Percentiles rank a stretch among this genome's conserved stretches.
These are phyloP conservation scores for Chenopodium berlandieri DNA, from an alignment of 148 eudicot species.

Conservation along the genomic window DNA sequence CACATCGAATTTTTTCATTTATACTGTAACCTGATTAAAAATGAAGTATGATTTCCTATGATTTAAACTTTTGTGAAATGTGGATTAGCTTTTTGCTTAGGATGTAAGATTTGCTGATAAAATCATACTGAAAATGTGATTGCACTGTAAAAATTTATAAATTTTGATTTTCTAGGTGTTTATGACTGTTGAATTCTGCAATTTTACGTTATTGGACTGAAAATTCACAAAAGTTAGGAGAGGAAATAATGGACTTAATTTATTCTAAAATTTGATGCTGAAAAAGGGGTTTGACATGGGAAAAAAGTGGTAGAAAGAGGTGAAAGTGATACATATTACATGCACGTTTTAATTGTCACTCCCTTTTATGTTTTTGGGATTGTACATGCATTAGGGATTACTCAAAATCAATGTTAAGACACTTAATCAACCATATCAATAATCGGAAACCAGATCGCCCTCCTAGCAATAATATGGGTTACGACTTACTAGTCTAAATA, in stretches of 20 bases:
- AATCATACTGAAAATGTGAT: not conserved
- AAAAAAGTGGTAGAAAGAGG: not conserved
- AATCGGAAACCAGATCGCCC: not conserved
- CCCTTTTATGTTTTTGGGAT: not conserved
- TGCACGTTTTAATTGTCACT: conserved; percentile 2
- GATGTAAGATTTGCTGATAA: not conserved
- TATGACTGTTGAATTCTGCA: not conserved
- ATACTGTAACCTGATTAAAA: no score
- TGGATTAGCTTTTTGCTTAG: no score
- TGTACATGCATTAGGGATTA: not conserved
- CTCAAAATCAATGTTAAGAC: not conserved
- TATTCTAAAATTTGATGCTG: not conserved
- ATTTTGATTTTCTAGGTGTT: not conserved
- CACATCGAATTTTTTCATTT: not conserved
- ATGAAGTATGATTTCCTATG: no score
- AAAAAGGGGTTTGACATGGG: not conserved
- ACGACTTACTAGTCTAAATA: not conserved
- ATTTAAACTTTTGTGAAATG: no score
- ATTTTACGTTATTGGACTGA: not conserved
- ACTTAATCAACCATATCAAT: not conserved
- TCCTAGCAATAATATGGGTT: not conserved
- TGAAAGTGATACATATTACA: not conserved
- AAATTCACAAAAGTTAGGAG: not conserved
- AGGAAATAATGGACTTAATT: not conserved
- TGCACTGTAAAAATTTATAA: not conserved